These are phyloP conservation scores for Auricularia sp. DNA, from an alignment of 768 basidiomycete species.

Conservation along the genomic window DNA sequence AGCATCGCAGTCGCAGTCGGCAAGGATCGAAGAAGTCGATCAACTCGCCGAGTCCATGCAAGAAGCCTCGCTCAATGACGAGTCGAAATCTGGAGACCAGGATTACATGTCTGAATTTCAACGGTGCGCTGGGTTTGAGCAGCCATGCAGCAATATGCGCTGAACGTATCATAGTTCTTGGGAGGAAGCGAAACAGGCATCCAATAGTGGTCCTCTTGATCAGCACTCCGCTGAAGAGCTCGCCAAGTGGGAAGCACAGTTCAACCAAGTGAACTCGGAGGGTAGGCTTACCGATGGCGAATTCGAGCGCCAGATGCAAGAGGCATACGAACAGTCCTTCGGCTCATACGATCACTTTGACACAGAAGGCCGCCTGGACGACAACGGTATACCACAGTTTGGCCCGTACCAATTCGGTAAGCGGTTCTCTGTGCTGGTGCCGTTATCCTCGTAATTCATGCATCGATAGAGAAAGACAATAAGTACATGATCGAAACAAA, in stretches of 20 bases:
- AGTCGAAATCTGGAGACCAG: constrained; percentile 14
- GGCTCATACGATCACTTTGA: not conserved
- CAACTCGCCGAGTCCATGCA: constrained; percentile 34
- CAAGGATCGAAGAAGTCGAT: constrained; percentile 47
- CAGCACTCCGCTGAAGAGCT: constrained; percentile 41
- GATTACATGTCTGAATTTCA: constrained; percentile 36
- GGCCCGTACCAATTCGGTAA: constrained; percentile 69
- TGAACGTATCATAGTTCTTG: constrained; percentile 5
- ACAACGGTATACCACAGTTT: constrained; percentile 68
- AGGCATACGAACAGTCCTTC: not conserved
- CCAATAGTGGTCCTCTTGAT: not conserved
- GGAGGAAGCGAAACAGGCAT: constrained; percentile 3
- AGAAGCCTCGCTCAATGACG: constrained; percentile 26
- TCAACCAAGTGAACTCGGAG: constrained; percentile 64
- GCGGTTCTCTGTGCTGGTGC: too few species aligned
- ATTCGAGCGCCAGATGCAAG: constrained; percentile 27
- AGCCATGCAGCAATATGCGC: not conserved
- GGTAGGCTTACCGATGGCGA: constrained; percentile 55
- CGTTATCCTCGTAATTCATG: not conserved
- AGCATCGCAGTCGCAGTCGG: constrained; percentile 26
- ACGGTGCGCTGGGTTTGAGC: constrained; percentile 31
- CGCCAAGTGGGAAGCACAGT: constrained; percentile 75
- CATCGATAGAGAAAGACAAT: constrained; percentile 53
- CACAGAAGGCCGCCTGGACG: constrained; percentile 35
- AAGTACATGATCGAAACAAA: constrained; percentile 38